Percentiles rank a stretch among this genome's conserved stretches.
Evolutionary conservation across 805 yeast species (phyloP).

Genomic region (Pichia insulana): DNA sequence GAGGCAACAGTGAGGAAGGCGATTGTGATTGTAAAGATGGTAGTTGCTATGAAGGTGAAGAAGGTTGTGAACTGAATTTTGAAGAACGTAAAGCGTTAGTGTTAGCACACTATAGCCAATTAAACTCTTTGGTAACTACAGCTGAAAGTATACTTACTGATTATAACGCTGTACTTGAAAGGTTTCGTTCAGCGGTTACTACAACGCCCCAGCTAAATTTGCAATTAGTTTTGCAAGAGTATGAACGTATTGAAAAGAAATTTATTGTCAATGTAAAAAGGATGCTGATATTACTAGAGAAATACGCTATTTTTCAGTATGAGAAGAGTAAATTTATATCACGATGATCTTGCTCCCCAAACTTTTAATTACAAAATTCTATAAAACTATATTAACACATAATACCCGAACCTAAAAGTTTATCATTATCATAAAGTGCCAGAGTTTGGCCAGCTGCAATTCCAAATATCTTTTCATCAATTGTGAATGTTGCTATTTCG

Average conservation of each 20-base stretch:
- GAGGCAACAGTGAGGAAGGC: too few species aligned
- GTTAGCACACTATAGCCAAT: not conserved
- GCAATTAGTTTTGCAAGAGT: too few species aligned
- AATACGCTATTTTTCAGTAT: not conserved
- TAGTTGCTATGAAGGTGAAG: too few species aligned
- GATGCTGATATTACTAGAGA: not conserved
- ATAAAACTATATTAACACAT: constrained; percentile 16
- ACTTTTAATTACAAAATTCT: not conserved
- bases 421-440: constrained; percentile 59
- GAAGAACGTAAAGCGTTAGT: not conserved
- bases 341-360: too few species aligned
- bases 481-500: constrained; percentile 27
- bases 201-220: too few species aligned
- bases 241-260: too few species aligned
- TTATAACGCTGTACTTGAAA: too few species aligned
- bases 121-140: not conserved
- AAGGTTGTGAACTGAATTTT: too few species aligned
- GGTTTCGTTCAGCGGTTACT: too few species aligned
- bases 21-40: too few species aligned
- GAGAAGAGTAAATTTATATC: not conserved
- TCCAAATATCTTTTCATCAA: constrained; percentile 49
- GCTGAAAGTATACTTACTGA: too few species aligned
- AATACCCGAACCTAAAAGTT: constrained; percentile 60
- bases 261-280: too few species aligned
- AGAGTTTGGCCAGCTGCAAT: constrained; percentile 86